phyloP scores from a whole-genome alignment of 2,329 filamentous ascomycete species.

The Hypoxylon sp. region DNA sequence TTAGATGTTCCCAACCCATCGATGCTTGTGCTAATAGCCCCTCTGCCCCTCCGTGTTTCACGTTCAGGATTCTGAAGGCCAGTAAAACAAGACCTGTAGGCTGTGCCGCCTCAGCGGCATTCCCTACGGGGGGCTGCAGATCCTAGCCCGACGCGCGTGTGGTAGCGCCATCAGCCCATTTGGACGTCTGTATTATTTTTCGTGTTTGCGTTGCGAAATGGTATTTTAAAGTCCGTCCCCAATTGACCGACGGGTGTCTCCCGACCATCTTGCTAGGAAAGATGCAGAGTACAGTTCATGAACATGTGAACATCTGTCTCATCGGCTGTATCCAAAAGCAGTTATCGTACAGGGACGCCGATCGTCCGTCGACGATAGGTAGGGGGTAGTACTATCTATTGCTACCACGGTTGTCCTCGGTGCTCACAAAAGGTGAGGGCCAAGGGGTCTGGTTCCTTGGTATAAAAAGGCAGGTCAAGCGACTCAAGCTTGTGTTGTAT shows the following conservation, averaged over 20 bases:
- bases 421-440: conserved; percentile 22
- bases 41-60: conserved; percentile 34
- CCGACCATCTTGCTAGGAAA: conserved; percentile 3
- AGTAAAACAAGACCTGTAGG: conserved; percentile 28
- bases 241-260: conserved; percentile 12
- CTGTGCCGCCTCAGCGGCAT: conserved; percentile 18
- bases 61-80: conserved; percentile 26
- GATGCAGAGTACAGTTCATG: not conserved
- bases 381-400: conserved; percentile 5
- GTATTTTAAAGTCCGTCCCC: conserved; percentile 30
- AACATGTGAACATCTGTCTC: conserved; percentile 6
- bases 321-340: conserved; percentile 5
- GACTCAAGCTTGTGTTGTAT: too few species aligned
- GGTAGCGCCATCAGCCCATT: not conserved
- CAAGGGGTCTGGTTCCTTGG: conserved; percentile 14
- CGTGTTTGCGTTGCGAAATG: conserved; percentile 21
- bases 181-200: conserved; percentile 9
- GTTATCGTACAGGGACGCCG: conserved; percentile 8
- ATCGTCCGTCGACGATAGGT: conserved; percentile 10
- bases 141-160: conserved; percentile 21
- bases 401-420: conserved; percentile 4
- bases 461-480: conserved; percentile 20
- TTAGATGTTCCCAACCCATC: conserved; percentile 24
- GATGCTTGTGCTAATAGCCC: conserved; percentile 27
- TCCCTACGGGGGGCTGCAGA: conserved; percentile 26